Percentiles rank a stretch among this genome's conserved stretches.
Conservation (phyloP, 352 stramenopile species). For the Phytophthora pluvialis region DNA sequence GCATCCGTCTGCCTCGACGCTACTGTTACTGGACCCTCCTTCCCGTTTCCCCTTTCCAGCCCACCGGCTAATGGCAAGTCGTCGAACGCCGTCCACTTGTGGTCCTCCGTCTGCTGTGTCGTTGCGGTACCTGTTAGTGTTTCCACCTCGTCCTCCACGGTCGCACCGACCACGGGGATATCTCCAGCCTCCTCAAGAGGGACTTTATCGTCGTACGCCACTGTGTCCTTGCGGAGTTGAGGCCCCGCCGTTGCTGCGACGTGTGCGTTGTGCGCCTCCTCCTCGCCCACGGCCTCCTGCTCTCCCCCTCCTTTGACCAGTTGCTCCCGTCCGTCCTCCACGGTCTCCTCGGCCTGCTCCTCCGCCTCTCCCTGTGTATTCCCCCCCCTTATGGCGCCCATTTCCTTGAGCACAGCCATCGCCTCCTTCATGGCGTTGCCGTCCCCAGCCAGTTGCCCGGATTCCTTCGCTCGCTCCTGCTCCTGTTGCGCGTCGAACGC, state of each 20-base stretch:
- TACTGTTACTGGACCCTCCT: neutral
- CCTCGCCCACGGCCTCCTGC: constrained; percentile 24
- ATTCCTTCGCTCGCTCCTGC: constrained; percentile 9
- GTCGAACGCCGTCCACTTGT: constrained; percentile 29
- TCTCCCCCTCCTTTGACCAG: constrained; percentile 27
- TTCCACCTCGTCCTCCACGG: constrained; percentile 11
- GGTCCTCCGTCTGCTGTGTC: constrained; percentile 8
- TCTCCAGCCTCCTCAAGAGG: constrained; percentile 31
- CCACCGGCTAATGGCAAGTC: constrained; percentile 22
- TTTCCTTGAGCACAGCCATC: constrained; percentile 20
- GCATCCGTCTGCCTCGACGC: neutral
- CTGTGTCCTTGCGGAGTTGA: constrained; percentile 26
- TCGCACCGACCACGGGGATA: constrained; percentile 25
- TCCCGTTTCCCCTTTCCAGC: neutral
- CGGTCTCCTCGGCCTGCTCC: constrained; percentile 21
- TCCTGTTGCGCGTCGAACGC: constrained; percentile 12
- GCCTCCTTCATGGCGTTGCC: constrained; percentile 22
- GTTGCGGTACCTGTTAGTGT: neutral
- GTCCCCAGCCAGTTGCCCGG: constrained; percentile 7
- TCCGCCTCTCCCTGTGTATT: constrained; percentile 14
- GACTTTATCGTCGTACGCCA: constrained; percentile 32
- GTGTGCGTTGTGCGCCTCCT: constrained; percentile 26
- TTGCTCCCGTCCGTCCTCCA: constrained; percentile 23
- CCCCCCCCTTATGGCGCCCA: constrained; percentile 15
- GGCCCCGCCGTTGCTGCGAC: constrained; percentile 22